Evolutionary conservation across 495 filamentous ascomycete species (phyloP).

Genomic region (Cetradonia linearis): DNA sequence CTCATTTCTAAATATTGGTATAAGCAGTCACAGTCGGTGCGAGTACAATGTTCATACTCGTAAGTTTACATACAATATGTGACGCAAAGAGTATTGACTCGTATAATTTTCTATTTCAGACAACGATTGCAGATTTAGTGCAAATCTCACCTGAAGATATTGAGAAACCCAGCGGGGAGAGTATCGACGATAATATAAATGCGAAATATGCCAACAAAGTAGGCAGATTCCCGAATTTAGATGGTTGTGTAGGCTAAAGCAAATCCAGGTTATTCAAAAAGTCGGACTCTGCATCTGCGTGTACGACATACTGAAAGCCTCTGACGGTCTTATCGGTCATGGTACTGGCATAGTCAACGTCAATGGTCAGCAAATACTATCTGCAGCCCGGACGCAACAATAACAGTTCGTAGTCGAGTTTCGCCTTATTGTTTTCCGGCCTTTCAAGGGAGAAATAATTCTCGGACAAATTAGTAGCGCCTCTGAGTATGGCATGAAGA

Average conservation of each 20-base stretch:
- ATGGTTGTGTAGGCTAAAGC: not conserved
- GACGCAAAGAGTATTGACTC: not conserved
- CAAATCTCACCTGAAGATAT: slow-evolving; percentile 84
- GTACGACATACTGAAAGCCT: slow-evolving; percentile 74
- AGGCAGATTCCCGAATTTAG: slow-evolving; percentile 9
- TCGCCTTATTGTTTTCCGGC: slow-evolving; percentile 83
- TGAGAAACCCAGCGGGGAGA: slow-evolving; percentile 60
- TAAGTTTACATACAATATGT: not conserved
- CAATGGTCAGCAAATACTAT: slow-evolving; percentile 49
- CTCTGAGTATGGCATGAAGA: slow-evolving; percentile 61
- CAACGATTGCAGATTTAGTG: slow-evolving; percentile 78
- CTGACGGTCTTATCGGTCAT: slow-evolving; percentile 87
- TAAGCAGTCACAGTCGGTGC: not conserved
- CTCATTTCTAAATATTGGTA: not conserved
- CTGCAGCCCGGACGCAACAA: not conserved
- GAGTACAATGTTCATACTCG: slow-evolving; percentile 12
- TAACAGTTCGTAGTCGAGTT: slow-evolving; percentile 59
- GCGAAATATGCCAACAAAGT: slow-evolving; percentile 92
- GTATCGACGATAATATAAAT: slow-evolving; percentile 90
- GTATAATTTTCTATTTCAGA: slow-evolving; percentile 17
- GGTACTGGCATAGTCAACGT: slow-evolving; percentile 83
- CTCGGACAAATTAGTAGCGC: slow-evolving; percentile 65
- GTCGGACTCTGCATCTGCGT: slow-evolving; percentile 87
- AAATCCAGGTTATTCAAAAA: slow-evolving; percentile 54
- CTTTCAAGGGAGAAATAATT: slow-evolving; percentile 85